A percentile compares a stretch with the other conserved stretches of the same genome.
Conservation (phyloP, 345 rosid genomes). For the Orychophragmus violaceus region DNA sequence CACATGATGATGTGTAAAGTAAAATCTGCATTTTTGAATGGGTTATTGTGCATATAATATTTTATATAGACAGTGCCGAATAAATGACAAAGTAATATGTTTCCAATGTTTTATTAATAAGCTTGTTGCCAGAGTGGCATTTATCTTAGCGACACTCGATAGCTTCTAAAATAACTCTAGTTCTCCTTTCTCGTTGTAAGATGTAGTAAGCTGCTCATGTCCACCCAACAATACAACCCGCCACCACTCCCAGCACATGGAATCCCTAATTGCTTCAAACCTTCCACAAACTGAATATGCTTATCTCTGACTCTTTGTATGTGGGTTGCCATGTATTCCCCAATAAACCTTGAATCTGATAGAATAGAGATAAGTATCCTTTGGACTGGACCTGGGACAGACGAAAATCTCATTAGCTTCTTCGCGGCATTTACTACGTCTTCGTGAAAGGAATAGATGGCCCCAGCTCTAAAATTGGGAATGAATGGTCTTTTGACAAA, state of each 20-base stretch:
- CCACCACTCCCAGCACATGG: constrained; percentile 56
- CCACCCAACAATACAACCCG: constrained; percentile 86
- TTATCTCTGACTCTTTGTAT: constrained; percentile 47
- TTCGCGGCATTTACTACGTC: constrained; percentile 60
- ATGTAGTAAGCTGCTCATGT: constrained; percentile 69
- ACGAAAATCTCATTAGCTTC: constrained; percentile 65
- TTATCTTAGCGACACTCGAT: constrained; percentile 65
- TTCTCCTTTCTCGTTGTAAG: constrained; percentile 82
- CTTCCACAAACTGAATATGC: constrained; percentile 50
- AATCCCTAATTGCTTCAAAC: constrained; percentile 54
- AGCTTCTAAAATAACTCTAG: constrained; percentile 75
- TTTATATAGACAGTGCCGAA: too few relatives aligned
- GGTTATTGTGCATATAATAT: too few relatives aligned
- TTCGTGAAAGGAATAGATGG: constrained; percentile 65
- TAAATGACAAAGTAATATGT: too few relatives aligned
- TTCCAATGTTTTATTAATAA: too few relatives aligned
- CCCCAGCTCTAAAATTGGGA: constrained; percentile 78
- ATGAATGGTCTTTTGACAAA: constrained; percentile 85
- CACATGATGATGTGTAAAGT: too few relatives aligned
- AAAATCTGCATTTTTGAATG: too few relatives aligned
- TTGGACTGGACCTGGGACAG: constrained; percentile 72
- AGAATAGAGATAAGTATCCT: constrained; percentile 69
- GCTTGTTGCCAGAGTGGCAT: constrained; percentile 83
- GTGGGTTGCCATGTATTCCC: constrained; percentile 50
- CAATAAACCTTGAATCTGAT: constrained; percentile 54